A percentile compares a stretch with the other conserved stretches of the same genome.
Conservation (phyloP, 2,329 filamentous ascomycete species). For the Pseudovirgaria hyperparasitica region DNA sequence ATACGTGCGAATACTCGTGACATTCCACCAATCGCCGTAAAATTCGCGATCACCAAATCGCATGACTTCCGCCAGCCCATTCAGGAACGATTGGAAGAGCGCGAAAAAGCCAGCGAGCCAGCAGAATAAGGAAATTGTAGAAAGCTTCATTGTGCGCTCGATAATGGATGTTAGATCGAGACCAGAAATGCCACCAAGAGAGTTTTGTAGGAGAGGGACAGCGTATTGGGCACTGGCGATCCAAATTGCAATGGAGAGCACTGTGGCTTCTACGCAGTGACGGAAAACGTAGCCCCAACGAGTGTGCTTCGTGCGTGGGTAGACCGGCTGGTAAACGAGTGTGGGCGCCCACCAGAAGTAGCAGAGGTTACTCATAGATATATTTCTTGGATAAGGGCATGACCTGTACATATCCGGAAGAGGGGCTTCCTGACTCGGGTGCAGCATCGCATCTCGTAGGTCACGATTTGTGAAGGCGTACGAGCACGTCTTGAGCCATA, state of each 20-base stretch:
- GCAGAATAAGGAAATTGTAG: constrained; percentile 87
- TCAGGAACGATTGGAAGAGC: constrained; percentile 84
- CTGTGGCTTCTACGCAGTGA: constrained; percentile 63
- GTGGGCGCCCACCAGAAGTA: constrained; percentile 99
- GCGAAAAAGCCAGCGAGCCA: constrained; percentile 98
- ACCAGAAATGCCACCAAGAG: constrained; percentile 70
- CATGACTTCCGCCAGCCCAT: constrained; percentile 81
- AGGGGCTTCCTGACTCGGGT: constrained; percentile 57
- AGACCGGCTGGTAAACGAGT: constrained; percentile 90
- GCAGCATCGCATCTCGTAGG: constrained; percentile 77
- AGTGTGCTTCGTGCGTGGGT: constrained; percentile 70
- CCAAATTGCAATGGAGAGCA: constrained; percentile 84
- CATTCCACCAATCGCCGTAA: constrained; percentile 97
- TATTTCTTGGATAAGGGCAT: constrained; percentile 83
- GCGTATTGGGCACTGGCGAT: constrained; percentile 90
- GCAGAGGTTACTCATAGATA: constrained; percentile 72
- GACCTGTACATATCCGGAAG: constrained; percentile 70
- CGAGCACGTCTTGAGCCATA: constrained; percentile 91
- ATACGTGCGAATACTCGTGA: constrained; percentile 65
- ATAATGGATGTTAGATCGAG: constrained; percentile 71
- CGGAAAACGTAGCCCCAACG: constrained; percentile 83
- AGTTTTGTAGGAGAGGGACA: constrained; percentile 77
- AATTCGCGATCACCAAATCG: constrained; percentile 87
- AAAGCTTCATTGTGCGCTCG: constrained; percentile 86
- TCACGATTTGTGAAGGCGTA: constrained; percentile 97